Conservation (phyloP, 768 basidiomycete genomes). For the Artomyces pyxidatus region DNA sequence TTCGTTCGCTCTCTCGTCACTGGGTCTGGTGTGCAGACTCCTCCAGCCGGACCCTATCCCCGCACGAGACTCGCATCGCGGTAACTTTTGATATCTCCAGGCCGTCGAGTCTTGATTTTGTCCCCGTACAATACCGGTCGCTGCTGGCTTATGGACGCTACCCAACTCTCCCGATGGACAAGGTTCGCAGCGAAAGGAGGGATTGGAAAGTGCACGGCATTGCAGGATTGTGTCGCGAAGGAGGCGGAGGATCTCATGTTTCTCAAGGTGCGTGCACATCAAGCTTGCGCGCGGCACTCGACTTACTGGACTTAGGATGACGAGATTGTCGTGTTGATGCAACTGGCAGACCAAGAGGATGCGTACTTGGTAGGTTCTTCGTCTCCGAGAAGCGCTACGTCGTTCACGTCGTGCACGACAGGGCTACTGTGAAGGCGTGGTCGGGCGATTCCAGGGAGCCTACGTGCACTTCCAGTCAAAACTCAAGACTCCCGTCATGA, state of each 20-base stretch:
- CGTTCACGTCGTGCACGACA: slow-evolving; percentile 20
- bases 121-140: too few species aligned
- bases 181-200: slow-evolving; percentile 82
- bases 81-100: too few species aligned
- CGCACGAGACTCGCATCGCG: too few species aligned
- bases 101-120: too few species aligned
- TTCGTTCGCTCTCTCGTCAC: too few species aligned
- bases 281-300: not conserved
- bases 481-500: slow-evolving; percentile 74
- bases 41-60: too few species aligned
- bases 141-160: slow-evolving; percentile 76
- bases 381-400: not conserved
- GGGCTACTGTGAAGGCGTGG: slow-evolving; percentile 86
- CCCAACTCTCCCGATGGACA: slow-evolving; percentile 72
- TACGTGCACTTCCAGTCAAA: slow-evolving; percentile 65
- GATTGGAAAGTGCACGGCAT: slow-evolving; percentile 71
- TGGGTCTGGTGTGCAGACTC: too few species aligned
- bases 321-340: slow-evolving; percentile 71
- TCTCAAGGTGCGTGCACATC: slow-evolving; percentile 50
- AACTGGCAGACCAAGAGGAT: slow-evolving; percentile 44
- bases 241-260: slow-evolving; percentile 79
- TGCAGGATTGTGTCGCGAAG: slow-evolving; percentile 69
- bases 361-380: slow-evolving; percentile 50
- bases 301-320: slow-evolving; percentile 45
- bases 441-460: slow-evolving; percentile 59